These are phyloP conservation scores for Tripidium arundinaceum DNA, from an alignment of 202 grass and related monocot species.

Conservation along the genomic window DNA sequence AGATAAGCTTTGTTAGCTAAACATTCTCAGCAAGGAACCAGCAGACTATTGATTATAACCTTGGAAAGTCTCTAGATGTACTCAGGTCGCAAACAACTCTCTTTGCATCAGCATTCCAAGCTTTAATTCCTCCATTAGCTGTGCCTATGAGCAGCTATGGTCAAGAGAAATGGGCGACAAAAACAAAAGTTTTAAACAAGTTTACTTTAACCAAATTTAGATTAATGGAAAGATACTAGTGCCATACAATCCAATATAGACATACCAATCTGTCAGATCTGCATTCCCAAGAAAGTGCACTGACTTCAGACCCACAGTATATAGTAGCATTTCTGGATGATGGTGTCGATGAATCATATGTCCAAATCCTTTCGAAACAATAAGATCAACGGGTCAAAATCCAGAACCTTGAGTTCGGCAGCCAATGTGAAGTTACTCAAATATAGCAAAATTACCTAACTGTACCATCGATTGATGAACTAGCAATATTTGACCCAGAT, in stretches of 20 bases:
- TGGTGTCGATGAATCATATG: conserved; percentile 82
- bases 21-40: conserved; percentile 8
- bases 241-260: neutral
- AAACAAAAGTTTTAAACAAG: conserved; percentile 34
- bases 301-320: conserved; percentile 93
- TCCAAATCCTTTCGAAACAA: conserved; percentile 73
- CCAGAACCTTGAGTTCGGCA: conserved; percentile 1
- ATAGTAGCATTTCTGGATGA: conserved; percentile 98
- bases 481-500: conserved; percentile 84
- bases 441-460: conserved; percentile 66
- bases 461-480: conserved; percentile 90
- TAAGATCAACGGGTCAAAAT: conserved; percentile 25
- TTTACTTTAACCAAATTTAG: conserved; percentile 37
- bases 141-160: conserved; percentile 96
- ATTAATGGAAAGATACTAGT: neutral
- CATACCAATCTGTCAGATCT: conserved; percentile 96
- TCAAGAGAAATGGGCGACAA: conserved; percentile 72
- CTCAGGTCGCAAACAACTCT: conserved; percentile 89
- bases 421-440: conserved; percentile 13
- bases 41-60: conserved; percentile 42
- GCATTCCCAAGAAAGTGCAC: conserved; percentile 94
- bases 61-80: conserved; percentile 87
- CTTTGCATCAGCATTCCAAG: conserved; percentile 99
- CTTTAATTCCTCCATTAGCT: conserved; percentile 95
- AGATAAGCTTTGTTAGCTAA: conserved; percentile 37